These are phyloP conservation scores for Fusarium chuoi DNA, from an alignment of 2,329 filamentous ascomycete genomes.

Conservation along the genomic window DNA sequence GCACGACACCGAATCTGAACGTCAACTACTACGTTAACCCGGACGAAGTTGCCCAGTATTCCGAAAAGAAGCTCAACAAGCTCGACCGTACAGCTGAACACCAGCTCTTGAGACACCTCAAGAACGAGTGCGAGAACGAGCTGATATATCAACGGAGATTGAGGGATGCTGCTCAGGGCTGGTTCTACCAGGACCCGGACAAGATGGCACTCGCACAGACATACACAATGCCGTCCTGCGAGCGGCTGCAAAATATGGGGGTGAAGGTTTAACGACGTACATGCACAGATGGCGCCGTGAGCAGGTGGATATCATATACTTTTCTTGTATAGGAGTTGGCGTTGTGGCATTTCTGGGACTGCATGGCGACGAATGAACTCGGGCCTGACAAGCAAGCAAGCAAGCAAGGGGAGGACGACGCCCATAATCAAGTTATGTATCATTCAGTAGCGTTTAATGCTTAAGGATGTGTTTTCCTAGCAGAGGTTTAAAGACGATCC, in stretches of 20 bases:
- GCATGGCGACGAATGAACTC: conserved; percentile 38
- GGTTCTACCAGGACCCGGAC: conserved; percentile 84
- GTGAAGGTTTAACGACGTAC: conserved; percentile 39
- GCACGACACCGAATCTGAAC: conserved; percentile 75
- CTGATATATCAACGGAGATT: conserved; percentile 71
- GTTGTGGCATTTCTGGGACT: conserved; percentile 44
- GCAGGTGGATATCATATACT: conserved; percentile 16
- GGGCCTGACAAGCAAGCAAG: conserved; percentile 8
- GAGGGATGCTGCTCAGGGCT: conserved; percentile 83
- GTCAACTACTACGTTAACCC: conserved; percentile 90
- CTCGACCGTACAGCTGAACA: conserved; percentile 83
- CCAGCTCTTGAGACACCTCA: conserved; percentile 74
- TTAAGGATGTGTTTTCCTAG: conserved; percentile 8
- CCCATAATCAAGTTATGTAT: conserved; percentile 36
- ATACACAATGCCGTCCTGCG: conserved; percentile 64
- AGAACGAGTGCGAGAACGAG: conserved; percentile 80
- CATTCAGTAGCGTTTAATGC: conserved; percentile 24
- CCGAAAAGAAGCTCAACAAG: conserved; percentile 73
- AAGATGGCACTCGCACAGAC: conserved; percentile 77
- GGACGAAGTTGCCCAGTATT: conserved; percentile 76
- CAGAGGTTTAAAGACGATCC: not conserved
- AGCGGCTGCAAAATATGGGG: conserved; percentile 58
- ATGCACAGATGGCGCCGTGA: not conserved
- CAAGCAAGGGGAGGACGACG: conserved; percentile 15
- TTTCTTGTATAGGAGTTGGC: conserved; percentile 45